A percentile compares a stretch with the other conserved stretches of the same genome.
Evolutionary conservation across 2,329 filamentous ascomycete genomes (phyloP).

Genomic region (Fusarium dimerum): DNA sequence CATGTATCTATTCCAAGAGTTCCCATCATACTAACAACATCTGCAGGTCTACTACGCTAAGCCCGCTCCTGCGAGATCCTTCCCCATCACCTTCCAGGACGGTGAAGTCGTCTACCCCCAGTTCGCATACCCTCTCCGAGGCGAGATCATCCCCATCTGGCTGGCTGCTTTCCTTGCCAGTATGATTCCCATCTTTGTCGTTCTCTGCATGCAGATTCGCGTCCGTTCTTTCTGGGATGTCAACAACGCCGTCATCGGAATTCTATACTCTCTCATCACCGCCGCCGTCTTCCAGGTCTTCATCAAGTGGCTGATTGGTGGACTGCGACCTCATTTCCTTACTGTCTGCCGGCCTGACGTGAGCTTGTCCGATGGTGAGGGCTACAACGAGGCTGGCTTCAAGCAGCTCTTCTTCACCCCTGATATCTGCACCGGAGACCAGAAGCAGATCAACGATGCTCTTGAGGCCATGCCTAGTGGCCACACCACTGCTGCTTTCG

Average conservation of each 20-base stretch:
- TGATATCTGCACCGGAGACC: conserved; percentile 69
- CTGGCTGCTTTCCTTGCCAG: conserved; percentile 65
- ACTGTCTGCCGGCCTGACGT: conserved; percentile 63
- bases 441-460: conserved; percentile 64
- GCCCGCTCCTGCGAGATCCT: conserved; percentile 68
- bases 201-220: conserved; percentile 67
- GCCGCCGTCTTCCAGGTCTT: conserved; percentile 78
- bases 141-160: conserved; percentile 73
- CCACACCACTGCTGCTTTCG: conserved; percentile 73
- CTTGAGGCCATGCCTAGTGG: conserved; percentile 74
- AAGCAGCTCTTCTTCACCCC: conserved; percentile 66
- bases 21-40: not conserved
- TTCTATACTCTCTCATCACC: conserved; percentile 69
- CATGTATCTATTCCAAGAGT: too few relatives aligned
- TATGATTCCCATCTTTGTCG: conserved; percentile 64
- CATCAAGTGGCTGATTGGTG: conserved; percentile 74
- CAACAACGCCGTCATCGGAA: conserved; percentile 70
- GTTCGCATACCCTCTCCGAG: conserved; percentile 70
- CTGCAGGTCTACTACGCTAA: conserved; percentile 61
- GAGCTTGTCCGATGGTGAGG: conserved; percentile 22
- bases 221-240: conserved; percentile 69
- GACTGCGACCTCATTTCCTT: conserved; percentile 71
- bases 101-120: conserved; percentile 70
- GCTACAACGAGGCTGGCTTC: conserved; percentile 54
- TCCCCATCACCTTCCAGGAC: conserved; percentile 66